Evolutionary conservation across 345 rosid genomes (phyloP).

Genomic region (Sisymbrium altissimum): DNA sequence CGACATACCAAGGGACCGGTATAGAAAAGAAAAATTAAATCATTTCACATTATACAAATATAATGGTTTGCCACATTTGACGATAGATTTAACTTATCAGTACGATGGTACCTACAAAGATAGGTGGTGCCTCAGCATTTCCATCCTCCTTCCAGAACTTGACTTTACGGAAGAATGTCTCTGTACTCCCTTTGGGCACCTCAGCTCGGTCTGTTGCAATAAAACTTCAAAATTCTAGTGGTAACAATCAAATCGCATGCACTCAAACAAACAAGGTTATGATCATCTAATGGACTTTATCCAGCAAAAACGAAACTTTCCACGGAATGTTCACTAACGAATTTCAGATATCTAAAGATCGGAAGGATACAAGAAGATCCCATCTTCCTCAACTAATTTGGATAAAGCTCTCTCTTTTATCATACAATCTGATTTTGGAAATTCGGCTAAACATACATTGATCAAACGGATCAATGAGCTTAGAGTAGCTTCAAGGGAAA

Average conservation of each 20-base stretch:
- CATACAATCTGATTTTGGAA: neutral
- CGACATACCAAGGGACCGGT: neutral
- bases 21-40: neutral
- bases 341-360: neutral
- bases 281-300: neutral
- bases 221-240: neutral
- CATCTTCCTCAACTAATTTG: neutral
- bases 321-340: neutral
- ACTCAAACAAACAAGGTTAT: neutral
- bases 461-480: constrained; percentile 22
- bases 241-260: constrained; percentile 1
- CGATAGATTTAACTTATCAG: constrained; percentile 6
- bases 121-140: constrained; percentile 94
- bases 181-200: constrained; percentile 85
- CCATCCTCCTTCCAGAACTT: constrained; percentile 99
- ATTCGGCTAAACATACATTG: neutral
- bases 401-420: neutral
- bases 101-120: constrained; percentile 89
- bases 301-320: neutral
- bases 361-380: neutral
- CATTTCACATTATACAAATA: neutral
- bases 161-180: constrained; percentile 92
- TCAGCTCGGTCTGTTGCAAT: constrained; percentile 76
- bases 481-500: neutral
- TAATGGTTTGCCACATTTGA: neutral